phyloP scores from a whole-genome alignment of 1,284 basidiomycete genomes.

The Cutaneotrichosporon daszewskae region DNA sequence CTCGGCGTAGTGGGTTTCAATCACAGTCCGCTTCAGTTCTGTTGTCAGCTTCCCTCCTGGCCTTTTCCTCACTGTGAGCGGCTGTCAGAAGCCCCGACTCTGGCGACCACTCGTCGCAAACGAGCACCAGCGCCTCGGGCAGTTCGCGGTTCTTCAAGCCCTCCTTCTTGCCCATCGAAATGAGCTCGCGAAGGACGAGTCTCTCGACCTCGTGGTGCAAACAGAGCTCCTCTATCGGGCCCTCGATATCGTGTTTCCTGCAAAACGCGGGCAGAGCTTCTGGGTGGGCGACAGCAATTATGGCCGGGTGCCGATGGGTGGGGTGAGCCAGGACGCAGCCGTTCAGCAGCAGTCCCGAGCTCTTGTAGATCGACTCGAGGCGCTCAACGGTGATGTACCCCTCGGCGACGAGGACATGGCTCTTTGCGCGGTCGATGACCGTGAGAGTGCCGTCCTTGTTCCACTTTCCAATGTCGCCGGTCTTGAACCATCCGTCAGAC shows the following conservation, averaged over 20 bases:
- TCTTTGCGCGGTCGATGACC: conserved; percentile 83
- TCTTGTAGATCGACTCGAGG: conserved; percentile 86
- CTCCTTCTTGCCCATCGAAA: conserved; percentile 72
- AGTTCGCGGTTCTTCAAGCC: conserved; percentile 78
- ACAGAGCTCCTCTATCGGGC: conserved; percentile 61
- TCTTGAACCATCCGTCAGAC: conserved; percentile 78
- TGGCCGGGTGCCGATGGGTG: conserved; percentile 80
- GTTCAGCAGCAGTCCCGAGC: conserved; percentile 73
- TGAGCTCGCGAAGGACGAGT: conserved; percentile 69
- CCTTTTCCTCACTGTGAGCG: conserved; percentile 59
- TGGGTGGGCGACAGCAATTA: conserved; percentile 68
- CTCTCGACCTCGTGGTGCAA: conserved; percentile 50
- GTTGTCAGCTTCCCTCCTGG: neutral
- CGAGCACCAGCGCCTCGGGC: conserved; percentile 69
- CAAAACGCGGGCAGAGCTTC: conserved; percentile 60
- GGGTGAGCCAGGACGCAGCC: conserved; percentile 78
- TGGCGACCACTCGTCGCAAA: conserved; percentile 83
- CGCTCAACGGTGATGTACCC: conserved; percentile 85
- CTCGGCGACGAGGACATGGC: conserved; percentile 57
- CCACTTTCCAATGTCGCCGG: conserved; percentile 84
- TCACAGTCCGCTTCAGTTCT: neutral
- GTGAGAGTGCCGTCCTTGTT: conserved; percentile 76
- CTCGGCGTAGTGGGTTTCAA: neutral
- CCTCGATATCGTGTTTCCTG: conserved; percentile 47
- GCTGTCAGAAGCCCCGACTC: conserved; percentile 80